Evolutionary conservation across 805 yeast genomes (phyloP).

Genomic region (Metschnikowia matae): DNA sequence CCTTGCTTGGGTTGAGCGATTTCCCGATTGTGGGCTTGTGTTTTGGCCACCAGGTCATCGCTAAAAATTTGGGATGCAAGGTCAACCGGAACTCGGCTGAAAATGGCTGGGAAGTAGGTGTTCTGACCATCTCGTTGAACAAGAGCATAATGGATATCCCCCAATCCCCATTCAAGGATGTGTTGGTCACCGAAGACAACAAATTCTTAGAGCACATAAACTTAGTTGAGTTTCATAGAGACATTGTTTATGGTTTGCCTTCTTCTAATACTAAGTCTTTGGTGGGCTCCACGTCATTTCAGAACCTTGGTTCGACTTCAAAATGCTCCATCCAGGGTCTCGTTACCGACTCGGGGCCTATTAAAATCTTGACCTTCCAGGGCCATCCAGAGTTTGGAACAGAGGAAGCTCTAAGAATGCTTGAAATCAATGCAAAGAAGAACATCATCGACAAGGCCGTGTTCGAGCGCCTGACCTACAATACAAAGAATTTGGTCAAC

Average conservation of each 20-base stretch:
- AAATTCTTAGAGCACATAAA: constrained; percentile 47
- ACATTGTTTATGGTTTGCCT: constrained; percentile 36
- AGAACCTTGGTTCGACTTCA: constrained; percentile 48
- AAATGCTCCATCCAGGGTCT: constrained; percentile 67
- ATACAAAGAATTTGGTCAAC: constrained; percentile 31
- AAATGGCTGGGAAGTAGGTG: constrained; percentile 73
- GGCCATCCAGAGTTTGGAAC: constrained; percentile 84
- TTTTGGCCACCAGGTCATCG: constrained; percentile 83
- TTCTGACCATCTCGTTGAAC: constrained; percentile 46
- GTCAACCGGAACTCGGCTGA: constrained; percentile 49
- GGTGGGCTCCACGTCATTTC: constrained; percentile 23
- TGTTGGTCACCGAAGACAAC: constrained; percentile 43
- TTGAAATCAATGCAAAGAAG: constrained; percentile 16
- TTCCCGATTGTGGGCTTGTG: constrained; percentile 70
- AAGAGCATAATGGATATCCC: constrained; percentile 29
- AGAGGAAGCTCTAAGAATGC: constrained; percentile 26
- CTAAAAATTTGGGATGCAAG: constrained; percentile 57
- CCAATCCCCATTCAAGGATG: constrained; percentile 21
- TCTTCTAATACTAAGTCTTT: constrained; percentile 26
- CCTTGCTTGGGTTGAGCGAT: constrained; percentile 16
- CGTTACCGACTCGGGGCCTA: constrained; percentile 39
- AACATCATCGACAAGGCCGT: constrained; percentile 23
- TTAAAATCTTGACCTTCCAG: constrained; percentile 63
- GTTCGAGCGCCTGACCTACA: constrained; percentile 26
- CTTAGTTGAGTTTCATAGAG: constrained; percentile 36